phyloP scores from a whole-genome alignment of 2,329 filamentous ascomycete genomes.

The Aspergillus fischeri region DNA sequence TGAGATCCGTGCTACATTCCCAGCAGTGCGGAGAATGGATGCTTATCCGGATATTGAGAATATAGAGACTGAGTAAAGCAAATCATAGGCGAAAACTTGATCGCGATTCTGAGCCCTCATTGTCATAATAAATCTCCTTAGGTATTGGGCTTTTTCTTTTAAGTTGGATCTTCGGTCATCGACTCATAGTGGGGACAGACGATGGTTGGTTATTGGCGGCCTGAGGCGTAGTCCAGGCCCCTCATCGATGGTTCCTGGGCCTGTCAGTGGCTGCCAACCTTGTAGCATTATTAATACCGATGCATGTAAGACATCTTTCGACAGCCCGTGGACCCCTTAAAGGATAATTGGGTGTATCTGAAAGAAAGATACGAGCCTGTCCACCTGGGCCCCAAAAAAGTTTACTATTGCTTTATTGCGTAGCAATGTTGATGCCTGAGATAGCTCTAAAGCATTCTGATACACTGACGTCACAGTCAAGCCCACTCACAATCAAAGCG shows the following conservation, averaged over 20 bases:
- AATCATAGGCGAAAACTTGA: not conserved
- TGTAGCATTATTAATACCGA: conserved; percentile 4
- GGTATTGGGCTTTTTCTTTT: not conserved
- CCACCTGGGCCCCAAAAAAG: not conserved
- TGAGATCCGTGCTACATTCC: conserved; percentile 9
- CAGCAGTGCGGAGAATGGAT: not conserved
- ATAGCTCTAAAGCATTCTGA: not conserved
- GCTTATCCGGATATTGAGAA: not conserved
- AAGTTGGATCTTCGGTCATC: conserved; percentile 11
- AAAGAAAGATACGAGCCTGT: not conserved
- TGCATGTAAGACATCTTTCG: not conserved
- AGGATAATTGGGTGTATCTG: not conserved
- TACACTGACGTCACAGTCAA: not conserved
- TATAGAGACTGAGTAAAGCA: not conserved
- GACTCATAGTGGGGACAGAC: conserved; percentile 16
- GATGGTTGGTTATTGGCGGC: conserved; percentile 1
- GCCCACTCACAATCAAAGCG: not conserved
- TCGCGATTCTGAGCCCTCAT: not conserved
- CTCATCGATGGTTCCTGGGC: not conserved
- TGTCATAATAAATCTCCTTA: not conserved
- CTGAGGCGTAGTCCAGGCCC: not conserved
- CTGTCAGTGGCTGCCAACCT: conserved; percentile 1
- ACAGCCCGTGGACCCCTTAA: not conserved
- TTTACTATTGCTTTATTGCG: not conserved
- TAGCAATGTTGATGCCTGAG: not conserved